Conservation (phyloP, 2,329 filamentous ascomycete species). For the Trichoderma aggressivum region DNA sequence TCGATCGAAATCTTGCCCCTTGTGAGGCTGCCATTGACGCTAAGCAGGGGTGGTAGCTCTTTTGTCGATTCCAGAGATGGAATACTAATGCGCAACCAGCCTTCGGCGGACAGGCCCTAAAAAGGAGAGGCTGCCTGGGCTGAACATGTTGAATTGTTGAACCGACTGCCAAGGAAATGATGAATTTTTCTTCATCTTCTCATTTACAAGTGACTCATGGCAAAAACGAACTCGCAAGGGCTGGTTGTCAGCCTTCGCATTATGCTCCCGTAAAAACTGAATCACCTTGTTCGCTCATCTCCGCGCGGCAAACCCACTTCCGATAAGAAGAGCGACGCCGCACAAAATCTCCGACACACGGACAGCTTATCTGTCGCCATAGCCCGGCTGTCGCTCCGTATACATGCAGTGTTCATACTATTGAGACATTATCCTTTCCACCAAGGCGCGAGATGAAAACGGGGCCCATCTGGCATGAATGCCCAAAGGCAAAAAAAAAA, state of each 20-base stretch:
- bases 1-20: conserved; percentile 18
- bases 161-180: not conserved
- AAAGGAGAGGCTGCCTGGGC: conserved; percentile 2
- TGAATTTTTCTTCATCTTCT: not conserved
- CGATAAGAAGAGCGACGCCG: conserved; percentile 2
- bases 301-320: conserved; percentile 1
- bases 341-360: conserved; percentile 16
- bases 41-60: conserved; percentile 14
- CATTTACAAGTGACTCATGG: not conserved
- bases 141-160: not conserved
- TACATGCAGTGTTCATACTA: not conserved
- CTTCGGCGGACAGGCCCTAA: conserved; percentile 11
- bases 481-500: not conserved
- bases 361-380: conserved; percentile 1
- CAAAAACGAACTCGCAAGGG: not conserved
- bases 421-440: not conserved
- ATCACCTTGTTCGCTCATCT: conserved; percentile 1
- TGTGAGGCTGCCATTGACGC: conserved; percentile 15
- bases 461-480: not conserved
- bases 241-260: not conserved
- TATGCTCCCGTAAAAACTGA: not conserved
- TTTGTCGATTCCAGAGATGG: conserved; percentile 4
- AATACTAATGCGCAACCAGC: conserved; percentile 5
- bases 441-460: not conserved
- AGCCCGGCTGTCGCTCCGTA: conserved; percentile 9